Base-by-base conservation (phyloP, 192 early-diverging fungal species). In the Coemansia sp. region DNA sequence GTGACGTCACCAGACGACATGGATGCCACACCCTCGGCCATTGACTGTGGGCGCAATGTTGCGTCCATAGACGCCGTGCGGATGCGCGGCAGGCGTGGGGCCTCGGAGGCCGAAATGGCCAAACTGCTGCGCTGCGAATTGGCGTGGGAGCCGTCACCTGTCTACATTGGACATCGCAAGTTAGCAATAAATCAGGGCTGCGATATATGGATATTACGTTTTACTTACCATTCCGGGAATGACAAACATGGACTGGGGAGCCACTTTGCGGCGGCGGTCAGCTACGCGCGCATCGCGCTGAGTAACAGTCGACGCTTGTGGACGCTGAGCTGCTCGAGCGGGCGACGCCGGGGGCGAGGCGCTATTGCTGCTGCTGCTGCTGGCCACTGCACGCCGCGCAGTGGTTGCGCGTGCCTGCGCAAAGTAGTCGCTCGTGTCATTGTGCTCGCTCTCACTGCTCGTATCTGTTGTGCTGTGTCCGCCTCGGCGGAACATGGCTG, bases 171-270 rank as follows among this genome's bases (percentile, higher is more conserved):
- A 6, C 29, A 32, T 5, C 39, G 11, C 41, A 43, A 9, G 0
- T 43, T 43, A 43, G 41, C 3, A 11, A 11, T 9, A n/a, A 43
- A 43, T 43, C 41, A 43, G 41, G 3, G 2, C 4, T 2, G 12
- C 14, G 12, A 43, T 43, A 43, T 43, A n/a, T 15, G 12, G 9
- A 41, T 9, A 41, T 12, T 10, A 5, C 29, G 5, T 59, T 59
- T 10, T 49, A 66, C 74, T 70, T 76, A 76, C 74, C 17, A 68
- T 53, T 47, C 61, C 57, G 29, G 67, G 53, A 0, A 79, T 24
- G 32, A 79, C 23, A 55, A 55, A 70, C 70, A 79, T 70, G 3
- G 76, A 79, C 38, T 73, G 66, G 1, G 76, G 64, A 29, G 70
- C 49, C 8, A 66, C 65, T 56, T 69, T 72, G 62, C 75, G 69